phyloP scores from a whole-genome alignment of 495 filamentous ascomycete species.

The Penicillium flavigenum region DNA sequence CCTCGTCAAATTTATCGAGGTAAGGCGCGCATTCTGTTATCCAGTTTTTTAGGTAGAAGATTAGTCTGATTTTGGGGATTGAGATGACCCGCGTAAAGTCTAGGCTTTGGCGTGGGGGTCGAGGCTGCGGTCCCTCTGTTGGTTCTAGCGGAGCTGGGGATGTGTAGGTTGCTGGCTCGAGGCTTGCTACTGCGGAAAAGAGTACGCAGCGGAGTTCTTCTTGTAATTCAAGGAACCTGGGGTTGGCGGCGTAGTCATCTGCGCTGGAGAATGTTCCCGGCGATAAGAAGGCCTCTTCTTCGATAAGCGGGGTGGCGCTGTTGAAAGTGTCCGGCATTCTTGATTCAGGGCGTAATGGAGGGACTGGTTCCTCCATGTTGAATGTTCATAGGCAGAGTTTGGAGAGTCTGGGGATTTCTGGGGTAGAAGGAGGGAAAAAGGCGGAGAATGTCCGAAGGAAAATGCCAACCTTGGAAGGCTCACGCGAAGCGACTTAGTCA shows the following conservation, averaged over 20 bases:
- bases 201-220: slow-evolving; percentile 32
- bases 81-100: slow-evolving; percentile 29
- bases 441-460: slow-evolving; percentile 13
- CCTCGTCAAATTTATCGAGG: slow-evolving; percentile 46
- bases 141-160: slow-evolving; percentile 22
- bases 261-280: slow-evolving; percentile 33
- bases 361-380: slow-evolving; percentile 25
- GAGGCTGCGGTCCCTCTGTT: slow-evolving; percentile 11
- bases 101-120: slow-evolving; percentile 21
- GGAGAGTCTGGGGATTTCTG: slow-evolving; percentile 11
- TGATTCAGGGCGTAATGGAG: slow-evolving; percentile 14
- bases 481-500: slow-evolving; percentile 22
- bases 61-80: slow-evolving; percentile 29
- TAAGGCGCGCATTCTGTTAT: slow-evolving; percentile 33
- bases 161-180: slow-evolving; percentile 26
- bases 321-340: slow-evolving; percentile 22
- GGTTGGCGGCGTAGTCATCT: slow-evolving; percentile 33
- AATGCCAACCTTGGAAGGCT: neutral
- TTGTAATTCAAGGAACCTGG: slow-evolving; percentile 30
- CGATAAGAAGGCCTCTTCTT: slow-evolving; percentile 30
- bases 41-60: slow-evolving; percentile 32
- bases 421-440: slow-evolving; percentile 15
- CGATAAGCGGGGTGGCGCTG: slow-evolving; percentile 19
- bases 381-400: neutral
- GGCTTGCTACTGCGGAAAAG: slow-evolving; percentile 28